Evolutionary conservation across 495 filamentous ascomycete genomes (phyloP), one percentile per base, ranked within the genome.

Genomic region (Neurospora tetraspora): DNA sequence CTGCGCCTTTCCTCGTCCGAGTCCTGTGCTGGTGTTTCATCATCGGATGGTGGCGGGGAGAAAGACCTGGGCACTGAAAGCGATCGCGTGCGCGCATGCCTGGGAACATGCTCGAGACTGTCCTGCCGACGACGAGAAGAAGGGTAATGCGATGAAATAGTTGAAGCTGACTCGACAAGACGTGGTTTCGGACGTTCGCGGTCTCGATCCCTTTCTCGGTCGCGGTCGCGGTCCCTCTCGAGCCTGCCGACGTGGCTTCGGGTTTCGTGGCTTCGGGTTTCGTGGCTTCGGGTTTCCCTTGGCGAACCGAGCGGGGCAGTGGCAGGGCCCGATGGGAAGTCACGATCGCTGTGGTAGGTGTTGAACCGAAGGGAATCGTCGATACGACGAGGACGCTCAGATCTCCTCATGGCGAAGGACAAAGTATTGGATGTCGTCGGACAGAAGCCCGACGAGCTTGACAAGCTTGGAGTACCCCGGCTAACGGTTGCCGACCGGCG

Each of bases 321-420:
- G 61, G 53, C 23, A 34, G 53, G 53, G 53, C 53, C 53, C 1
- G 36, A 34, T 20, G 65, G 39, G 20, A 70, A 27, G 20, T 72
- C 72, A 61, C 45, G 42, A 36, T 74, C 68, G 14, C 45, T 8
- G 68, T 72, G 73, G n/a, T 45, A 68, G 69, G 45, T 70, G 42
- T 73, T 47, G 53, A 71, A 71, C 43, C 74, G 53, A 36, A 18
- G 53, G 5, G 31, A 3, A 36, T 65, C 53, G 23, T 65, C 53
- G 7, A 65, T 16, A 65, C 27, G 53, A 18, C 27, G 53, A 34
- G 53, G 53, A 11, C 53, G 53, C 53, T 65, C 53, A 3, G 53
- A 14, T 65, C 53, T 65, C 53, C 53, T 65, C 53, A 65, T 65
- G 23, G 31, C 3, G 53, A 10, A 65, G 3, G 18, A 65, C 27